phyloP scores from a whole-genome alignment of 768 basidiomycete species.

The Boletus barrowsii region DNA sequence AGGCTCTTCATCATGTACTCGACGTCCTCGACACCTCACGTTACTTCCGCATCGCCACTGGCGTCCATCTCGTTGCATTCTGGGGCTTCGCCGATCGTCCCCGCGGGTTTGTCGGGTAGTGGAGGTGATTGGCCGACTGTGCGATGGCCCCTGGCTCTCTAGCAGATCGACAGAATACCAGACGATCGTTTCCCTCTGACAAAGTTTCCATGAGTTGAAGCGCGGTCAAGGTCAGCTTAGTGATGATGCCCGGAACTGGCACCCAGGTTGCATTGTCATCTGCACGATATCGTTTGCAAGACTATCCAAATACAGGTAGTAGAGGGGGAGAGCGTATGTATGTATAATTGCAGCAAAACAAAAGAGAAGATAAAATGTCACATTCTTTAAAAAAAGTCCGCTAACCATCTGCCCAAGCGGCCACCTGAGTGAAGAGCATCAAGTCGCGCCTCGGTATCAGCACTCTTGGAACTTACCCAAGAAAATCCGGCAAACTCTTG shows the following conservation, averaged over 20 bases:
- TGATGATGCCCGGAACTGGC: constrained; percentile 60
- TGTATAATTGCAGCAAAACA: constrained; percentile 35
- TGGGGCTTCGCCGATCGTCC: no score
- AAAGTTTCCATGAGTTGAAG: constrained; percentile 78
- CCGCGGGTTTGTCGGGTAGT: no score
- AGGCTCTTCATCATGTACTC: no score
- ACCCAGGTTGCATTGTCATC: constrained; percentile 39
- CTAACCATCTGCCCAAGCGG: constrained; percentile 58
- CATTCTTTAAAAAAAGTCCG: constrained; percentile 19
- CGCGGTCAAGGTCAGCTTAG: constrained; percentile 41
- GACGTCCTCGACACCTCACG: no score
- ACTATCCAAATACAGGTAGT: constrained; percentile 40
- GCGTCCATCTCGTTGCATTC: no score
- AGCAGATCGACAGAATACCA: constrained; percentile 69
- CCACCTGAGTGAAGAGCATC: constrained; percentile 24
- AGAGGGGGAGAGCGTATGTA: constrained; percentile 25
- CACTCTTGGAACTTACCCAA: constrained; percentile 55
- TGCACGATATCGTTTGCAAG: constrained; percentile 24
- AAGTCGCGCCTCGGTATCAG: not conserved
- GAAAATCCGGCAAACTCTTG: constrained; percentile 97
- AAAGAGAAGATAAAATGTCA: constrained; percentile 27
- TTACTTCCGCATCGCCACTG: no score
- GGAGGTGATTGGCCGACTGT: no score
- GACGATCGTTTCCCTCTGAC: constrained; percentile 84
- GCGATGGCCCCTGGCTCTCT: no score